phyloP scores from a whole-genome alignment of 768 basidiomycete species.

The Lactarius psammicola region DNA sequence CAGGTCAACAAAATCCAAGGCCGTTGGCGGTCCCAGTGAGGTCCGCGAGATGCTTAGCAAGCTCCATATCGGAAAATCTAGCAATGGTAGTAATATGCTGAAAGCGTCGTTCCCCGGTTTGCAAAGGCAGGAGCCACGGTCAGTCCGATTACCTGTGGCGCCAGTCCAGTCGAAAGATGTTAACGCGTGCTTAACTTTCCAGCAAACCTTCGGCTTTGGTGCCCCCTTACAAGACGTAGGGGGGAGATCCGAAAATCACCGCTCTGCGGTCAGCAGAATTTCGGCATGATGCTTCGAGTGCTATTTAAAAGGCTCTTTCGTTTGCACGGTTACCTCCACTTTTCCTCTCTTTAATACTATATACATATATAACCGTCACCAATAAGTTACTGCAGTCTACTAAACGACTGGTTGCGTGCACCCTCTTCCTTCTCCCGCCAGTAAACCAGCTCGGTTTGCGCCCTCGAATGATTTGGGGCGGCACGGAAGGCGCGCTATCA shows the following conservation, averaged over 20 bases:
- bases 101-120: constrained; percentile 69
- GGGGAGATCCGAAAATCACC: not conserved
- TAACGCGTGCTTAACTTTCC: not conserved
- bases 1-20: constrained; percentile 48
- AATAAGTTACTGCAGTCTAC: constrained; percentile 13
- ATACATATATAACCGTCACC: constrained; percentile 5
- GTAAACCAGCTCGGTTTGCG: constrained; percentile 81
- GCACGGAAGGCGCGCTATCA: constrained; percentile 62
- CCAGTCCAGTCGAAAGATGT: too few relatives aligned
- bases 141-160: constrained; percentile 20
- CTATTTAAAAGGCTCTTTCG: constrained; percentile 11
- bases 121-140: constrained; percentile 48
- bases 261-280: not conserved
- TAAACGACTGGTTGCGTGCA: constrained; percentile 44
- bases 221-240: constrained; percentile 38
- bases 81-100: constrained; percentile 52
- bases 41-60: constrained; percentile 79
- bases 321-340: constrained; percentile 8
- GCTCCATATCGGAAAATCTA: constrained; percentile 76
- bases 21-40: constrained; percentile 58
- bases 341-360: not conserved
- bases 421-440: constrained; percentile 88
- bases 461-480: constrained; percentile 71
- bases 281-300: not conserved
- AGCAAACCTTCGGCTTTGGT: constrained; percentile 28